Percentiles rank a stretch among this genome's conserved stretches.
Conservation (phyloP, 345 rosid species). For the Cardamine chenopodiifolia region DNA sequence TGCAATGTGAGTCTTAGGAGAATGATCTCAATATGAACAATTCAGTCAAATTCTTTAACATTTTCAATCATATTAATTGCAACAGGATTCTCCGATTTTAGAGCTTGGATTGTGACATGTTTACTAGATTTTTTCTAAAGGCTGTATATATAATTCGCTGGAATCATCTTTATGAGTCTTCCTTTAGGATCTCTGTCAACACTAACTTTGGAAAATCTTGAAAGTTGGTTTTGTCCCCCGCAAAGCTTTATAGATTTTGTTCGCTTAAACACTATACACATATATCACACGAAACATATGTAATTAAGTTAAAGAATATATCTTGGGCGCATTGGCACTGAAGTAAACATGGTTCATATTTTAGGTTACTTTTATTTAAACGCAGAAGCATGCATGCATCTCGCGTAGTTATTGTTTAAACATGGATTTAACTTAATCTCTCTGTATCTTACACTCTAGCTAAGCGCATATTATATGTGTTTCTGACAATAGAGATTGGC, state of each 20-base stretch:
- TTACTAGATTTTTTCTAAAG: conserved; percentile 14
- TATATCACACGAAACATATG: conserved; percentile 7
- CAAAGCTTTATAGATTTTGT: conserved; percentile 23
- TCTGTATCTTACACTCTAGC: conserved; percentile 9
- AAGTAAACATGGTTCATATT: background rate
- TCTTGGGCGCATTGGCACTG: background rate
- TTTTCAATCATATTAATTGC: background rate
- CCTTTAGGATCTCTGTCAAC: conserved; percentile 39
- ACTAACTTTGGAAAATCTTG: conserved; percentile 34
- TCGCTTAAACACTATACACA: background rate
- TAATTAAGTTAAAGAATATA: background rate
- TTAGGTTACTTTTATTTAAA: background rate
- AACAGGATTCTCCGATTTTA: conserved; percentile 13
- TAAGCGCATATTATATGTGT: background rate
- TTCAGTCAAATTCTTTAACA: conserved; percentile 5
- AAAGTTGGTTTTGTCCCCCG: conserved; percentile 34
- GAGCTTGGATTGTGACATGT: conserved; percentile 31
- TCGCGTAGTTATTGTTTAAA: background rate
- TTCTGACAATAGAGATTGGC: conserved; percentile 16
- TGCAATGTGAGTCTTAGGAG: conserved; percentile 18
- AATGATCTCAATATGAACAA: conserved; percentile 13
- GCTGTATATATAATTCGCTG: background rate
- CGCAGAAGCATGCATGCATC: conserved; percentile 10
- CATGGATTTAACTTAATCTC: background rate
- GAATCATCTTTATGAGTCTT: conserved; percentile 22